Evolutionary conservation across 2,329 filamentous ascomycete species (phyloP).

Genomic region (Penicillium fuscoglaucum): DNA sequence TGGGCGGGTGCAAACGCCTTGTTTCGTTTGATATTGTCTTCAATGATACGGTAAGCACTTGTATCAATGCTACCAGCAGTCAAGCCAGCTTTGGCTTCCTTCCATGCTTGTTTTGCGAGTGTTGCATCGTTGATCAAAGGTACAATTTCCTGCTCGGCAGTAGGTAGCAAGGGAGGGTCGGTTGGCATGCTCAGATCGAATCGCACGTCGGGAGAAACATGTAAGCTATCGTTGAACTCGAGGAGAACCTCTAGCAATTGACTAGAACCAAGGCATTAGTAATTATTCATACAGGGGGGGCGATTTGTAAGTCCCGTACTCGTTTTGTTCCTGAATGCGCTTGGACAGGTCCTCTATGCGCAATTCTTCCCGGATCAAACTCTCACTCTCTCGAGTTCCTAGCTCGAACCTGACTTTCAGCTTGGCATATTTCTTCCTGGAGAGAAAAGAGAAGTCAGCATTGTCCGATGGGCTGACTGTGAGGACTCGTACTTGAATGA

Average conservation of each 20-base stretch:
- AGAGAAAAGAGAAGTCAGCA: slow-evolving; percentile 16
- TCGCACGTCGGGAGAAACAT: slow-evolving; percentile 72
- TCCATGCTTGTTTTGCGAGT: slow-evolving; percentile 37
- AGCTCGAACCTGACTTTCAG: slow-evolving; percentile 79
- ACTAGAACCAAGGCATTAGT: slow-evolving; percentile 50
- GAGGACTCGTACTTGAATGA: slow-evolving; percentile 60
- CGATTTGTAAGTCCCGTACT: slow-evolving; percentile 59
- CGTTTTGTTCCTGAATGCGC: slow-evolving; percentile 84
- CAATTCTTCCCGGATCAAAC: slow-evolving; percentile 73
- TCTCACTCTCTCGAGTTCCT: slow-evolving; percentile 69
- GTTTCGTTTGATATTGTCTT: slow-evolving; percentile 41
- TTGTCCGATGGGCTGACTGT: background rate
- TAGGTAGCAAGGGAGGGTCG: slow-evolving; percentile 50
- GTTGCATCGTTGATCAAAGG: slow-evolving; percentile 36
- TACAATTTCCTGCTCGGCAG: slow-evolving; percentile 42
- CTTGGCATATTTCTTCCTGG: slow-evolving; percentile 83
- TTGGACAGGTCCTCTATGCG: slow-evolving; percentile 78
- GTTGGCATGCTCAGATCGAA: slow-evolving; percentile 63
- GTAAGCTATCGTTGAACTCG: slow-evolving; percentile 81
- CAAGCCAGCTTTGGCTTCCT: slow-evolving; percentile 42
- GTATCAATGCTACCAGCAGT: slow-evolving; percentile 38
- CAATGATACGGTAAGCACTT: slow-evolving; percentile 40
- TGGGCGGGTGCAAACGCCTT: slow-evolving; percentile 41
- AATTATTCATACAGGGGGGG: background rate
- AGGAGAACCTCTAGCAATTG: slow-evolving; percentile 85